Percentiles rank a stretch among this genome's conserved stretches.
These are phyloP conservation scores for Pouteria glomerata DNA, from an alignment of 148 eudicot species.

Conservation along the genomic window DNA sequence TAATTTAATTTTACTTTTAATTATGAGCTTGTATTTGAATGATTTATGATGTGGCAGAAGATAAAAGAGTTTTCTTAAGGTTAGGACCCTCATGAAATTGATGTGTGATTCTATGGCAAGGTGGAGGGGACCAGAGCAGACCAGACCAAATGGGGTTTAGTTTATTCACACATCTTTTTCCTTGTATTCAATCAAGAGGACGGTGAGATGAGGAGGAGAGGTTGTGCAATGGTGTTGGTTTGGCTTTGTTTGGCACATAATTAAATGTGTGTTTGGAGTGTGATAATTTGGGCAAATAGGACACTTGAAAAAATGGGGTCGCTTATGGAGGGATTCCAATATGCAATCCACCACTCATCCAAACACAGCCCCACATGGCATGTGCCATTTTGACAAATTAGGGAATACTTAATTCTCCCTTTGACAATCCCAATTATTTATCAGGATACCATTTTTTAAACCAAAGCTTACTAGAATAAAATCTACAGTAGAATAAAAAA, in stretches of 20 bases:
- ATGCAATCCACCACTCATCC: conserved; percentile 16
- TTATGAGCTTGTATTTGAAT: neutral
- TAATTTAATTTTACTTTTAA: neutral
- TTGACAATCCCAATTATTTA: conserved; percentile 18
- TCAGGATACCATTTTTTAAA: conserved; percentile 11
- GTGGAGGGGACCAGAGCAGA: neutral
- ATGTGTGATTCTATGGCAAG: conserved; percentile 15
- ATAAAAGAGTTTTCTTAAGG: neutral
- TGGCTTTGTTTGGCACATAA: conserved; percentile 5
- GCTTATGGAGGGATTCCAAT: neutral
- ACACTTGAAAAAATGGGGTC: neutral
- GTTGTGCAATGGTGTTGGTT: conserved; percentile 7
- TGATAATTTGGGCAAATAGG: conserved; percentile 4
- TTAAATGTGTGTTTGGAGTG: neutral
- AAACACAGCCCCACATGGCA: conserved; percentile 2
- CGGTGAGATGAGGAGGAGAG: conserved; percentile 5
- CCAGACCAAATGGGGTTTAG: neutral
- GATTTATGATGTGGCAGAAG: neutral
- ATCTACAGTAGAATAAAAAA: neutral
- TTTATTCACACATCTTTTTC: conserved; percentile 8
- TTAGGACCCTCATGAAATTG: conserved; percentile 15
- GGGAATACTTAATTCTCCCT: conserved; percentile 6
- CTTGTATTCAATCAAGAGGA: conserved; percentile 10
- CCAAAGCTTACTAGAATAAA: neutral
- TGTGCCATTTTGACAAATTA: conserved; percentile 4